Evolutionary conservation across 2,329 filamentous ascomycete genomes (phyloP), one percentile per base, ranked within the genome.

Genomic region (Tolypocladium cylindrosporum): DNA sequence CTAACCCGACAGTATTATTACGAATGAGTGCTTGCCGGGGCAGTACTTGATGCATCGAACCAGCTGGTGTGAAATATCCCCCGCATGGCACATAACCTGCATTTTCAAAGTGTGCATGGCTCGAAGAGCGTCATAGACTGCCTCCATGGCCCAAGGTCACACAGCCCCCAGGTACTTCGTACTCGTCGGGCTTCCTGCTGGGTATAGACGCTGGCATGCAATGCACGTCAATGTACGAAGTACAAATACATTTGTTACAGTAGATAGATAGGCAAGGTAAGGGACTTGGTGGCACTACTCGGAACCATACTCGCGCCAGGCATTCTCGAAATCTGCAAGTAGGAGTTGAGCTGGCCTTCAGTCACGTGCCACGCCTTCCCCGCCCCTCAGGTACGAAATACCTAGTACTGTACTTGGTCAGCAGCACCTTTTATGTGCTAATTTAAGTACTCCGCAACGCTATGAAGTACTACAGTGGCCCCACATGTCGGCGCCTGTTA

Each of bases 401-500:
- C 9, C 7, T 34, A 8, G 31, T 34, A 34, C 31, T 9, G 7
- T 34, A 34, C 31, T 34, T 34, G 31, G 31, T 34, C 31, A 9
- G 31, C 31, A 34, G 31, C 7, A 34, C 8, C 31, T 34, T 34
- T 34, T 34, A 2, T 34, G 31, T 34, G 7, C 31, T 7, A 34
- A 9, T 34, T 34, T 7, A 34, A 34, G 31, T 34, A 34, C 2
- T 34, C 31, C 31, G 8, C 1, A 34, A 7, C 31, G 31, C 31
- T 34, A 34, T 34, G 31, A 34, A 8, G 31, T 13, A 13, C 11
- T 27, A 9, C 43, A 16, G 14, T 3, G 3, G 37, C 9, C 45
- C 55, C 55, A 37, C 55, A 39, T 57, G 1, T 11, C 24, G 27
- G 19, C 24, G 7, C 14, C 36, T 57, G 53, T 71, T 73, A 73